phyloP scores from a whole-genome alignment of 2,329 filamentous ascomycete species.

The Penicillium nordicum region DNA sequence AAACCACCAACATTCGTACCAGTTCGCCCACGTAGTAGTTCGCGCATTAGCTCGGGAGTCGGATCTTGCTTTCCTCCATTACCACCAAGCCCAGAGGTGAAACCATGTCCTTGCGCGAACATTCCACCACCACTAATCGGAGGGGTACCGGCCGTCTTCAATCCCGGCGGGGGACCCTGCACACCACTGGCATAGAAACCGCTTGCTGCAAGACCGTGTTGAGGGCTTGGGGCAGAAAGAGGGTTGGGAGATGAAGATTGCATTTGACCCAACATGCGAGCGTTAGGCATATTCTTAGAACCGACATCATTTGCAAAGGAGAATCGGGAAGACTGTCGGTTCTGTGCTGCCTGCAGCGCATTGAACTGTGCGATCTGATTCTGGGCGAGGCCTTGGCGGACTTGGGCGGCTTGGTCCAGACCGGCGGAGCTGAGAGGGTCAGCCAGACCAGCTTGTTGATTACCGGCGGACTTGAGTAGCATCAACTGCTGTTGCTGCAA shows the following conservation, averaged over 20 bases:
- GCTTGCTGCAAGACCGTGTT: slow-evolving; percentile 49
- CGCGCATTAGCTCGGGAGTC: slow-evolving; percentile 73
- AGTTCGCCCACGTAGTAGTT: slow-evolving; percentile 70
- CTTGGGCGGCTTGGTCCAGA: slow-evolving; percentile 43
- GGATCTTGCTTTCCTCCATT: slow-evolving; percentile 66
- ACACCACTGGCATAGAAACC: slow-evolving; percentile 82
- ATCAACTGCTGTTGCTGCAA: slow-evolving; percentile 74
- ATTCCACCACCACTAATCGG: slow-evolving; percentile 75
- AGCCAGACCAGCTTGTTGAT: slow-evolving; percentile 58
- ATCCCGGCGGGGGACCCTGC: slow-evolving; percentile 86
- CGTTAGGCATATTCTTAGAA: slow-evolving; percentile 55
- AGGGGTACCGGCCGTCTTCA: slow-evolving; percentile 92
- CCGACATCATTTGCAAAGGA: slow-evolving; percentile 69
- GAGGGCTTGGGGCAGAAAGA: slow-evolving; percentile 36
- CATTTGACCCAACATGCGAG: slow-evolving; percentile 54
- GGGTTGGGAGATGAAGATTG: slow-evolving; percentile 39
- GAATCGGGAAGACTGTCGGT: slow-evolving; percentile 79
- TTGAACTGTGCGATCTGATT: slow-evolving; percentile 48
- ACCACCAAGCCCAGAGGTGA: slow-evolving; percentile 66
- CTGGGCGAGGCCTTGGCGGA: slow-evolving; percentile 46
- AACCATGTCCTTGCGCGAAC: slow-evolving; percentile 85
- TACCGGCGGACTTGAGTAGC: slow-evolving; percentile 57
- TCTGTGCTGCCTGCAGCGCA: slow-evolving; percentile 63
- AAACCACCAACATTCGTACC: slow-evolving; percentile 57
- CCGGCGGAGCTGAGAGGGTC: slow-evolving; percentile 37